Evolutionary conservation across 148 eudicot species (phyloP).

Genomic region (Hydrangea macrophylla): DNA sequence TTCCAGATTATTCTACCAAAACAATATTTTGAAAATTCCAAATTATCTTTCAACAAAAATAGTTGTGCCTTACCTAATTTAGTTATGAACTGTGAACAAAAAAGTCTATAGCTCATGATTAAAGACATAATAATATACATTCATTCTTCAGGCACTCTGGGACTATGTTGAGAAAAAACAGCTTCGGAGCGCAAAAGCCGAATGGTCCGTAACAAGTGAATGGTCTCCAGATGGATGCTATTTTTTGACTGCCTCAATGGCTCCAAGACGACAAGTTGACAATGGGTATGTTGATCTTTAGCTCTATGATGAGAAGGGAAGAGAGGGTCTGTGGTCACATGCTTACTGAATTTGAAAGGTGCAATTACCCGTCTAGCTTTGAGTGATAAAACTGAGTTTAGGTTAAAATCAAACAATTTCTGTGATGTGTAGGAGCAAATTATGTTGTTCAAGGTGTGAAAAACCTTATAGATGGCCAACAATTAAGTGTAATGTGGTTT

Average conservation of each 20-base stretch:
- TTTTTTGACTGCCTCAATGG: slow-evolving; percentile 95
- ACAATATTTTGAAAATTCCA: no score
- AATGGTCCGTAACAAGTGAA: slow-evolving; percentile 91
- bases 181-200: slow-evolving; percentile 81
- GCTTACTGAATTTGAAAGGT: slow-evolving; percentile 5
- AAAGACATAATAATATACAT: neutral
- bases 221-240: slow-evolving; percentile 96
- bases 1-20: no score
- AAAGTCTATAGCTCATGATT: neutral
- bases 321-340: neutral
- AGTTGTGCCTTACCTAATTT: neutral
- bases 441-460: neutral
- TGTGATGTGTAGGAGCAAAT: no score
- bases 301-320: neutral
- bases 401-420: no score
- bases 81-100: neutral
- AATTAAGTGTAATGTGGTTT: neutral
- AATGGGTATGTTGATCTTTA: slow-evolving; percentile 62
- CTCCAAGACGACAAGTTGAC: slow-evolving; percentile 95
- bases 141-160: slow-evolving; percentile 75
- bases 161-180: slow-evolving; percentile 81
- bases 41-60: no score
- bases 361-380: slow-evolving; percentile 5
- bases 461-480: neutral
- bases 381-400: neutral